Evolutionary conservation across 2,329 filamentous ascomycete species (phyloP).

Genomic region (Colletotrichum lupini): DNA sequence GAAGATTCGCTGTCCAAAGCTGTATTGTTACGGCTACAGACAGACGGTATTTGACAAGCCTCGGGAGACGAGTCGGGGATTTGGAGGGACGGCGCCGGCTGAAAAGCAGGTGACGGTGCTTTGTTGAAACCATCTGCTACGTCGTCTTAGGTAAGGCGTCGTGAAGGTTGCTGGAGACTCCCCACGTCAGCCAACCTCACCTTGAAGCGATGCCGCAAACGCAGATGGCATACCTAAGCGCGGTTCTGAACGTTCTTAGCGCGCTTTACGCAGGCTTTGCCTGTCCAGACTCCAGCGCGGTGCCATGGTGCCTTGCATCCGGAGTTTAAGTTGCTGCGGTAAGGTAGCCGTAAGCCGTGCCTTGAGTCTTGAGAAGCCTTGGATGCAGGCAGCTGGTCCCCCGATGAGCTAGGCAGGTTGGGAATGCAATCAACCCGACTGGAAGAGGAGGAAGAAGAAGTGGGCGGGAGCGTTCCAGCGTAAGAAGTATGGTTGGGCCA

Average conservation of each 20-base stretch:
- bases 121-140: not conserved
- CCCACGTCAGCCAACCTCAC: not conserved
- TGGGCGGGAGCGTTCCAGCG: not conserved
- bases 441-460: constrained; percentile 17
- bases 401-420: constrained; percentile 11
- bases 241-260: constrained; percentile 13
- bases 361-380: not conserved
- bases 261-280: constrained; percentile 16
- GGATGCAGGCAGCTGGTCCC: not conserved
- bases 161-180: not conserved
- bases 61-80: constrained; percentile 3
- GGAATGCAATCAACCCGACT: constrained; percentile 31
- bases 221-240: constrained; percentile 5
- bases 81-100: not conserved
- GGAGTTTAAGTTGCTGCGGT: constrained; percentile 1
- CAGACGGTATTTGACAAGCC: constrained; percentile 10
- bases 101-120: not conserved
- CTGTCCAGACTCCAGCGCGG: not conserved
- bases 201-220: not conserved
- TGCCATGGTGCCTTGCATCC: constrained; percentile 8
- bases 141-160: constrained; percentile 17
- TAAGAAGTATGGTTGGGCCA: constrained; percentile 26
- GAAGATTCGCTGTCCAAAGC: not conserved
- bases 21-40: not conserved
- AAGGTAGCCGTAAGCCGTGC: constrained; percentile 13